Percentiles rank a stretch among this genome's conserved stretches.
phyloP scores from a whole-genome alignment of 495 filamentous ascomycete genomes.

The Penicillium flavigenum region DNA sequence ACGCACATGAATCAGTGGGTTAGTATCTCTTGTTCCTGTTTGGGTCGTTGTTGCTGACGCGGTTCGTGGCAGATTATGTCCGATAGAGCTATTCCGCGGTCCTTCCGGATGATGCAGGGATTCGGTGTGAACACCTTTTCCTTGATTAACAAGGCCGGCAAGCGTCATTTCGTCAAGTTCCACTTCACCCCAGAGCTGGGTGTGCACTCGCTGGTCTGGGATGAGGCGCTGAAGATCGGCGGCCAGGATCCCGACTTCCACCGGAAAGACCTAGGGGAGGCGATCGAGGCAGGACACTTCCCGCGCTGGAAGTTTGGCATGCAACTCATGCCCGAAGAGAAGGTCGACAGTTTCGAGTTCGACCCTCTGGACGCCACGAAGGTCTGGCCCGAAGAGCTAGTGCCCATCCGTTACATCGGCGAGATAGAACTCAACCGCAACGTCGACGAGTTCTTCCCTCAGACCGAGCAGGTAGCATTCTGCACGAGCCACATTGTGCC shows the following conservation, averaged over 20 bases:
- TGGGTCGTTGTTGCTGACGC: slow-evolving; percentile 2
- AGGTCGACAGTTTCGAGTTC: slow-evolving; percentile 81
- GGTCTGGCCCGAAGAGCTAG: slow-evolving; percentile 80
- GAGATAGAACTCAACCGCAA: slow-evolving; percentile 81
- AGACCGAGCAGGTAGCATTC: slow-evolving; percentile 80
- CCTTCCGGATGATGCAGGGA: slow-evolving; percentile 86
- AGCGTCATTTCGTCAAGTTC: slow-evolving; percentile 81
- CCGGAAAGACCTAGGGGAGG: slow-evolving; percentile 75
- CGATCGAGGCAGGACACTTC: slow-evolving; percentile 68
- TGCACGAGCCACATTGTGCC: slow-evolving; percentile 84
- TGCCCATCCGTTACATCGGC: slow-evolving; percentile 79
- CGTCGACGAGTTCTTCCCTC: slow-evolving; percentile 80
- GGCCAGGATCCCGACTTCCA: slow-evolving; percentile 90
- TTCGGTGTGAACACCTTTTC: slow-evolving; percentile 87
- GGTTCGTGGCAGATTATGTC: slow-evolving; percentile 56
- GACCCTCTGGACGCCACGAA: slow-evolving; percentile 93
- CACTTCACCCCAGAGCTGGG: slow-evolving; percentile 74
- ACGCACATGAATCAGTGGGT: slow-evolving; percentile 87
- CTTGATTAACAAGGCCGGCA: slow-evolving; percentile 67
- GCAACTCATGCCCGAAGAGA: slow-evolving; percentile 68
- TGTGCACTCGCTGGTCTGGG: slow-evolving; percentile 84
- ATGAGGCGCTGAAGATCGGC: slow-evolving; percentile 78
- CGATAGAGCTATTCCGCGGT: slow-evolving; percentile 77
- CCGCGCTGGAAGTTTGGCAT: slow-evolving; percentile 84
- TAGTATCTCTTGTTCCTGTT: slow-evolving; percentile 28